Conservation (phyloP, 305 asterid species). For the Ajuga reptans region DNA sequence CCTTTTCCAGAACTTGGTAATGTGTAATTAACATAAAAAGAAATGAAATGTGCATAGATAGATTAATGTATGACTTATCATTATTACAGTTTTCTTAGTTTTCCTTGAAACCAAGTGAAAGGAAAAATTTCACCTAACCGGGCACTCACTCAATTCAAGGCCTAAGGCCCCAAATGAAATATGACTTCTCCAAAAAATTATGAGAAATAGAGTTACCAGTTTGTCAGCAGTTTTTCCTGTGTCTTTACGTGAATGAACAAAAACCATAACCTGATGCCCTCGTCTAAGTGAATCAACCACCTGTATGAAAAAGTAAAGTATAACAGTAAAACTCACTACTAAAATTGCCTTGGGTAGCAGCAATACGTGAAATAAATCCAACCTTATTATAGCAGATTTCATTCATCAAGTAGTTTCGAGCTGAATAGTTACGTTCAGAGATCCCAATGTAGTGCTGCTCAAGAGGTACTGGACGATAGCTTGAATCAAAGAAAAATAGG, state of each 20-base stretch:
- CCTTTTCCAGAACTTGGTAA: neutral
- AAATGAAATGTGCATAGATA: neutral
- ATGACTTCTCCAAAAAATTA: conserved; percentile 2
- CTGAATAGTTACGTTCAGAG: conserved; percentile 65
- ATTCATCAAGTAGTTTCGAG: conserved; percentile 74
- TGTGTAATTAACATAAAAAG: neutral
- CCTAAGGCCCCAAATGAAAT: neutral
- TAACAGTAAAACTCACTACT: conserved; percentile 1
- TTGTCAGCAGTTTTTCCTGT: conserved; percentile 92
- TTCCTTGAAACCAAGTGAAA: neutral
- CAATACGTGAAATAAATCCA: conserved; percentile 23
- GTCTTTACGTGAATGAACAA: conserved; percentile 96
- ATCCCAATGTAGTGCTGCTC: conserved; percentile 94
- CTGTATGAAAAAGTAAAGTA: conserved; percentile 32
- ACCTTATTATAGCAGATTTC: conserved; percentile 94
- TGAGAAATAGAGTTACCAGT: conserved; percentile 44
- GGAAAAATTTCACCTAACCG: neutral
- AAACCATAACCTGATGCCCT: conserved; percentile 97
- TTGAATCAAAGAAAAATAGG: conserved; percentile 84
- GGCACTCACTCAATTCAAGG: neutral
- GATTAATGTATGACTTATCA: neutral
- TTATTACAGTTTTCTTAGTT: neutral
- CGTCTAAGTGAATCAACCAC: conserved; percentile 77
- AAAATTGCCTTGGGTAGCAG: conserved; percentile 9
- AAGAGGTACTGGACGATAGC: conserved; percentile 97